Percentiles rank a stretch among this genome's conserved stretches.
These are phyloP conservation scores for Pseudogymnoascus sp. DNA, from an alignment of 2,329 filamentous ascomycete species.

Conservation along the genomic window DNA sequence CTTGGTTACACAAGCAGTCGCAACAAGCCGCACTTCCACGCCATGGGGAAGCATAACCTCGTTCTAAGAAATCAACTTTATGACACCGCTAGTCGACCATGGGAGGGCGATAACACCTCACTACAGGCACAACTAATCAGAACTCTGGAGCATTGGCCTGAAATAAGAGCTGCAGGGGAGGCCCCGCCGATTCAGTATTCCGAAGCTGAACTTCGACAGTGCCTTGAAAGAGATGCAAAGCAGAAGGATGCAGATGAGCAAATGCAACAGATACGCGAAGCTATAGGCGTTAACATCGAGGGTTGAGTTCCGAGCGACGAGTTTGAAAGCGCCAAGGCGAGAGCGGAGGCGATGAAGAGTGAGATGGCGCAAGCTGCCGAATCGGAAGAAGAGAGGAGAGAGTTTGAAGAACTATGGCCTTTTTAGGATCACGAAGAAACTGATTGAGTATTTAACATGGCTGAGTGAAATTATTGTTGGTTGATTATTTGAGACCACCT, in stretches of 20 bases:
- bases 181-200: constrained; percentile 13
- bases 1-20: constrained; percentile 14
- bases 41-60: constrained; percentile 14
- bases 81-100: constrained; percentile 15
- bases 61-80: constrained; percentile 18
- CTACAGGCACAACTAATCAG: constrained; percentile 18
- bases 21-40: constrained; percentile 16
- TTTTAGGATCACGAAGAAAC: constrained; percentile 18
- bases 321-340: constrained; percentile 15
- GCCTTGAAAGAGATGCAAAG: constrained; percentile 15
- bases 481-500: background rate
- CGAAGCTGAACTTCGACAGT: constrained; percentile 14
- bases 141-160: constrained; percentile 15
- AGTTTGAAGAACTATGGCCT: constrained; percentile 15
- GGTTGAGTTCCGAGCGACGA: constrained; percentile 16
- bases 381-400: constrained; percentile 14
- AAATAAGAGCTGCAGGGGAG: constrained; percentile 14
- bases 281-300: constrained; percentile 16
- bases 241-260: constrained; percentile 16
- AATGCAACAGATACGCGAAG: constrained; percentile 16
- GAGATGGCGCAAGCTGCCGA: constrained; percentile 17
- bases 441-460: constrained; percentile 12
- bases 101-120: constrained; percentile 19
- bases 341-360: constrained; percentile 14
- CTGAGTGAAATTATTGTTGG: background rate